Percentiles rank a stretch among this genome's conserved stretches.
Evolutionary conservation across 2,329 filamentous ascomycete species (phyloP).

Genomic region (Botryotinia narcissicola): DNA sequence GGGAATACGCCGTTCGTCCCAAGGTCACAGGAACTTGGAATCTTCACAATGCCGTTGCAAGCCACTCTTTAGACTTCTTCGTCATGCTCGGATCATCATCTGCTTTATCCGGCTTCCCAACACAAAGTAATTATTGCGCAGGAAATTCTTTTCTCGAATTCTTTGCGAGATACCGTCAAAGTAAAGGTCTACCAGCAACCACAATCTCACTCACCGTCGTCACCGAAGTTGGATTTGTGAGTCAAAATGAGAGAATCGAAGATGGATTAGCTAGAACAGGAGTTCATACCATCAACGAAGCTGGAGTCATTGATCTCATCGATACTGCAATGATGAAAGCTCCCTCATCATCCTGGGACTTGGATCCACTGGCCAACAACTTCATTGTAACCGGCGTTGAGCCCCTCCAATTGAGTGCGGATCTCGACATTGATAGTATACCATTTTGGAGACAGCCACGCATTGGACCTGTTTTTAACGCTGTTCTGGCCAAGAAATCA

Average conservation of each 20-base stretch:
- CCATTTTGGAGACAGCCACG: constrained; percentile 3
- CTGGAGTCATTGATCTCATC: constrained; percentile 26
- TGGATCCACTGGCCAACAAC: constrained; percentile 4
- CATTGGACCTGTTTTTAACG: constrained; percentile 3
- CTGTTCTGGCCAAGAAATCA: constrained; percentile 3
- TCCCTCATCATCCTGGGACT: neutral
- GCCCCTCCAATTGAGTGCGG: neutral
- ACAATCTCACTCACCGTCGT: constrained; percentile 40
- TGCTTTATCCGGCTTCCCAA: constrained; percentile 36
- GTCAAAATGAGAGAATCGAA: constrained; percentile 34
- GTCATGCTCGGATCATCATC: constrained; percentile 37
- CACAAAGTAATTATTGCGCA: constrained; percentile 42
- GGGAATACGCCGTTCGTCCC: constrained; percentile 31
- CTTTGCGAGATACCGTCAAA: constrained; percentile 35
- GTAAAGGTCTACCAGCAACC: constrained; percentile 32
- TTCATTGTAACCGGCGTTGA: constrained; percentile 11
- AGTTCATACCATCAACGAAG: constrained; percentile 25
- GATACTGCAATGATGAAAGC: constrained; percentile 26
- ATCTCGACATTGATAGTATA: neutral
- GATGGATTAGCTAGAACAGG: constrained; percentile 19
- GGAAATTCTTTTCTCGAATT: constrained; percentile 42
- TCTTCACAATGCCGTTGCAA: constrained; percentile 23
- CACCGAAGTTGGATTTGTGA: constrained; percentile 39
- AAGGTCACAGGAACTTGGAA: constrained; percentile 37
- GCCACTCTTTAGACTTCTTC: constrained; percentile 41